Evolutionary conservation across 352 stramenopile species (phyloP).

Genomic region (Phytophthora agathidicida): DNA sequence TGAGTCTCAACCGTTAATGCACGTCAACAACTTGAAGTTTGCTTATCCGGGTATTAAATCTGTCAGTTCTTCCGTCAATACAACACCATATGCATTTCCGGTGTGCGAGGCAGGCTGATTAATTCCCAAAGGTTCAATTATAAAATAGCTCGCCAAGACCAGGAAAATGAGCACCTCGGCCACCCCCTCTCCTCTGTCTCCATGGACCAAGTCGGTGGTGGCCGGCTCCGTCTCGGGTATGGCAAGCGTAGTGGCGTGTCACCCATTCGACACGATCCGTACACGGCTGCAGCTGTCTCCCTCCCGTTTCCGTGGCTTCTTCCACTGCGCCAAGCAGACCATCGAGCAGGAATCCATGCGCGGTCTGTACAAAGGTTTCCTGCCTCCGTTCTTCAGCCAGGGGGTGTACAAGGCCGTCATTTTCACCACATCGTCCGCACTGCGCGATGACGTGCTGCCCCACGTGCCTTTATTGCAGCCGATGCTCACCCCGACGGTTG

Average conservation of each 20-base stretch:
- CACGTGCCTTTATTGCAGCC: constrained; percentile 37
- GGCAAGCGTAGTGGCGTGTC: constrained; percentile 81
- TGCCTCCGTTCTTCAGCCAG: constrained; percentile 88
- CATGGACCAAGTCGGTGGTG: constrained; percentile 69
- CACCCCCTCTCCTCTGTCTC: constrained; percentile 36
- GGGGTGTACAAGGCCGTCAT: constrained; percentile 91
- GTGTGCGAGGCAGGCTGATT: constrained; percentile 19
- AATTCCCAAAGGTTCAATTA: constrained; percentile 15
- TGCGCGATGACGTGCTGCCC: constrained; percentile 64
- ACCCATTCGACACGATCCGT: constrained; percentile 88
- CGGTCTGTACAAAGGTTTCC: constrained; percentile 86
- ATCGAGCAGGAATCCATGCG: constrained; percentile 62
- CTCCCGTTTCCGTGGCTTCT: constrained; percentile 61
- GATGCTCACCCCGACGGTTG: constrained; percentile 50
- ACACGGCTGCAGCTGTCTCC: constrained; percentile 85
- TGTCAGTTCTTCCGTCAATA: background rate
- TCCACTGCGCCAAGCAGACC: constrained; percentile 68
- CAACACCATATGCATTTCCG: constrained; percentile 7
- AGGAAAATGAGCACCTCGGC: constrained; percentile 29
- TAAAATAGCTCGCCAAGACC: background rate
- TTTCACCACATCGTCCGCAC: constrained; percentile 73
- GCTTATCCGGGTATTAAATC: constrained; percentile 3
- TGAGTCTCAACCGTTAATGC: constrained; percentile 1
- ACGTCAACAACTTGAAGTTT: constrained; percentile 29
- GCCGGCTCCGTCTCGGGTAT: constrained; percentile 85